These are phyloP conservation scores for Sutorius eximius DNA, from an alignment of 1,284 basidiomycete species.

Conservation along the genomic window DNA sequence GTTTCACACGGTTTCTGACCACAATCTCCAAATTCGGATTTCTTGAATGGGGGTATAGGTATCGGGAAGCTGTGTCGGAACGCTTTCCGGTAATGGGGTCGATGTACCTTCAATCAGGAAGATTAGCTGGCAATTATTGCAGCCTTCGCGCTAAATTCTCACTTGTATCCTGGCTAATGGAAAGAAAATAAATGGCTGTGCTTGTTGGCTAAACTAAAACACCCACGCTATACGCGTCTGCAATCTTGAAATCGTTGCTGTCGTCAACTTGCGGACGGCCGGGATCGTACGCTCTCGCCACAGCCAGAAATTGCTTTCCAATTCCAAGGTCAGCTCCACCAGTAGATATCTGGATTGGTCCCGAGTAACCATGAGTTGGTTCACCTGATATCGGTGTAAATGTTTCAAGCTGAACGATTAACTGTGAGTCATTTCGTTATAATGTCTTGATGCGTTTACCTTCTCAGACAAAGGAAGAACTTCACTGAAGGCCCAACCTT, in stretches of 20 bases:
- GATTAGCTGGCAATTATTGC: background rate
- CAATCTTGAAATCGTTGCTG: conserved; percentile 41
- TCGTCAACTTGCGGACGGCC: conserved; percentile 43
- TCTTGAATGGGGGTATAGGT: conserved; percentile 51
- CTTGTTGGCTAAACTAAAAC: background rate
- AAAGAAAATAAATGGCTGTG: background rate
- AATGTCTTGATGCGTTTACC: conserved; percentile 28
- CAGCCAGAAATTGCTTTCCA: conserved; percentile 46
- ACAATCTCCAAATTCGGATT: conserved; percentile 46
- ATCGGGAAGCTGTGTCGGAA: conserved; percentile 57
- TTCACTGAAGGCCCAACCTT: background rate
- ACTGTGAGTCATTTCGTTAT: background rate
- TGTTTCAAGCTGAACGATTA: conserved; percentile 46
- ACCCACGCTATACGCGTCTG: conserved; percentile 49
- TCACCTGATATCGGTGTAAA: conserved; percentile 39
- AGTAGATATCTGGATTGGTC: conserved; percentile 53
- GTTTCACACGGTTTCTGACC: conserved; percentile 42
- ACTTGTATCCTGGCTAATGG: conserved; percentile 13
- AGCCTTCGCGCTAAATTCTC: background rate
- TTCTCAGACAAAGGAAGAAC: conserved; percentile 54
- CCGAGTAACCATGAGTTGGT: conserved; percentile 50
- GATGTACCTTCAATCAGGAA: conserved; percentile 43
- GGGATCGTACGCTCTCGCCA: conserved; percentile 46
- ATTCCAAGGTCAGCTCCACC: conserved; percentile 39
- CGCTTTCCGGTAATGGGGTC: conserved; percentile 51